Evolutionary conservation across 345 rosid genomes (phyloP).

Genomic region (Noccaea bulbosa): DNA sequence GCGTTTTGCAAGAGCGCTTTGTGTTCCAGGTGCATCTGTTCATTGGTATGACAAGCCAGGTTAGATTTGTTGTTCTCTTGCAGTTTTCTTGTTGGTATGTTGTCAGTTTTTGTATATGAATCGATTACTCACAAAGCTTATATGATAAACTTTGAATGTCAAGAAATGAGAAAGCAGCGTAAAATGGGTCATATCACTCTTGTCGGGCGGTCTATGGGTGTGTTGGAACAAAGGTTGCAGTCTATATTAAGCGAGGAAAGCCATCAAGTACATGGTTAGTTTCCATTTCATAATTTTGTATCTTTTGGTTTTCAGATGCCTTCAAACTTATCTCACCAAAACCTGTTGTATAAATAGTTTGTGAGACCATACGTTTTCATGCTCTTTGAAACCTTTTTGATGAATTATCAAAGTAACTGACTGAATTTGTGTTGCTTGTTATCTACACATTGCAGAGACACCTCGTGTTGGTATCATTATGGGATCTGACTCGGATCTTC

Average conservation of each 20-base stretch:
- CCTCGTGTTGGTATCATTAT: conserved; percentile 87
- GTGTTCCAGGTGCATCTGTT: conserved; percentile 71
- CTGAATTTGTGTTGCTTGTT: conserved; percentile 4
- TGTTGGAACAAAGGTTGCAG: conserved; percentile 61
- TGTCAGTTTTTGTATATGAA: conserved; percentile 4
- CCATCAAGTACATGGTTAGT: conserved; percentile 57
- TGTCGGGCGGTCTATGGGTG: conserved; percentile 71
- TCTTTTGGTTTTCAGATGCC: not conserved
- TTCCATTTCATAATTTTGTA: conserved; percentile 15
- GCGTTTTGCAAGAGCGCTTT: conserved; percentile 69
- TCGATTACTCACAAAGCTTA: conserved; percentile 1
- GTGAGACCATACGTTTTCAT: not conserved
- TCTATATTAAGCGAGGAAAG: conserved; percentile 58
- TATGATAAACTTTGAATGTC: not conserved
- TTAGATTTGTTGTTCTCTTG: conserved; percentile 36
- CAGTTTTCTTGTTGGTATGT: conserved; percentile 16
- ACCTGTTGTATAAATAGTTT: not conserved
- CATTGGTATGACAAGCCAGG: conserved; percentile 99
- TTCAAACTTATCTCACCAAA: not conserved
- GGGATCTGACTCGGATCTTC: conserved; percentile 99
- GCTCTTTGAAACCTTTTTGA: not conserved
- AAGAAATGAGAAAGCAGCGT: conserved; percentile 94
- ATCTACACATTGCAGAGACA: conserved; percentile 52
- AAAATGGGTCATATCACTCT: conserved; percentile 97
- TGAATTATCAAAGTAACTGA: conserved; percentile 7